phyloP scores from a whole-genome alignment of 495 filamentous ascomycete genomes.

The Neurospora sp. region DNA sequence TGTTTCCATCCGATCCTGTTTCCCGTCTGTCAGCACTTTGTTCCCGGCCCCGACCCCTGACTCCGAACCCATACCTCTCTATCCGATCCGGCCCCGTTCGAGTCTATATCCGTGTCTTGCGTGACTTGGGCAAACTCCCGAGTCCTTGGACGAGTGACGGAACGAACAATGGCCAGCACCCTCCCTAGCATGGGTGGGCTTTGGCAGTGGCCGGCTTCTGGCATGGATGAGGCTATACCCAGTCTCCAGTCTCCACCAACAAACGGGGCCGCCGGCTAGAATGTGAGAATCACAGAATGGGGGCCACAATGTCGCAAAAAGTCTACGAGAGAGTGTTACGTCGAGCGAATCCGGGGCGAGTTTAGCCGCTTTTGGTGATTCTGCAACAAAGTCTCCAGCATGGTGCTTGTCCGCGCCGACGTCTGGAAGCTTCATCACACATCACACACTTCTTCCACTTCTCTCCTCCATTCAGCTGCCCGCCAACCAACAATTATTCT shows the following conservation, averaged over 20 bases:
- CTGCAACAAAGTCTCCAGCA: not conserved
- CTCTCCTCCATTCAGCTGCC: not conserved
- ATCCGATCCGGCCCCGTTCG: not conserved
- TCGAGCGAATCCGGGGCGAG: not conserved
- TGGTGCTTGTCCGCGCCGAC: not conserved
- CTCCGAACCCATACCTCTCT: not conserved
- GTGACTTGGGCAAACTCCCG: not conserved
- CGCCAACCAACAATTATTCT: not conserved
- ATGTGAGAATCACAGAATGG: not conserved
- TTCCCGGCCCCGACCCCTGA: not conserved
- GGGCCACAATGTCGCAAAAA: not conserved
- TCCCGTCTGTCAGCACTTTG: constrained; percentile 1
- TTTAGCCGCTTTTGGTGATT: not conserved
- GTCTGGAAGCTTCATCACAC: not conserved
- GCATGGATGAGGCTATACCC: not conserved
- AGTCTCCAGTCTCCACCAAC: not conserved
- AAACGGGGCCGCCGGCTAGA: not conserved
- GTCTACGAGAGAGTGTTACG: not conserved
- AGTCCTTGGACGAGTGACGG: not conserved
- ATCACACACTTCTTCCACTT: not conserved
- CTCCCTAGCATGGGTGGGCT: not conserved
- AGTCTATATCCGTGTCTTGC: not conserved
- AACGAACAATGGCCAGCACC: not conserved
- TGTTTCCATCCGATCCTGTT: not conserved
- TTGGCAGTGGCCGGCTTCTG: not conserved